Base-by-base conservation (phyloP, 2,329 filamentous ascomycete genomes). In the Orbilia ellipsospora region DNA sequence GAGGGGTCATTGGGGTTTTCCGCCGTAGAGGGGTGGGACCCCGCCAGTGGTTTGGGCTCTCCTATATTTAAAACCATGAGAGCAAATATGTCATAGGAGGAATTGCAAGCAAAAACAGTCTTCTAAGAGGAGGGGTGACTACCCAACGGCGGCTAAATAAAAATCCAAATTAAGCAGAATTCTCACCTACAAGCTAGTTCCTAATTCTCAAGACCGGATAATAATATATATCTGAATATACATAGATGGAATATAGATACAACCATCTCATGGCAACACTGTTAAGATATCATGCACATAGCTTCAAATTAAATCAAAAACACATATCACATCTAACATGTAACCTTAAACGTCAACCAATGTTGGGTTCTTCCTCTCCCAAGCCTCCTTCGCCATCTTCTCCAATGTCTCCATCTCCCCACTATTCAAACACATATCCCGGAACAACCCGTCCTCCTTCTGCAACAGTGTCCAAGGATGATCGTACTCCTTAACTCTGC, bases 401-500 rank as follows among this genome's bases (percentile, higher is more conserved):
- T 79, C 60, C 18, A 80, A 55, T 12, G 66, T 55, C 15, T 79
- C 78, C 40, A 80, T 50, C 64, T 80, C 78, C 12, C 79, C 79
- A 36, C 79, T 80, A 13, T 78, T 77, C 54, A 74, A 78, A 45
- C 79, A 80, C 79, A 80, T 80, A 48, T 78, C 78, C 8, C 74
- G 70, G 82, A 90, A 90, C 44, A 83, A 83, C 23, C 92, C 90
- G 1, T 87, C 88, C 69, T 91, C 85, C 79, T 90, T 90, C 80
- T 86, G 87, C 77, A 97, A 87, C 61, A 99, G 84, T 78, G 92
- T 89, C 84, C 90, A 93, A 0, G 95, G 95, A 80, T 96, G 91
- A n/a, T 90, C 95, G 81, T 88, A 99, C 83, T 99, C 94, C 4
- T 95, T 87, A 18, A 98, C 90, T 73, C 88, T 84, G 8, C 95